Conservation (phyloP, 306 rosid species). For the Vigna unguiculata region DNA sequence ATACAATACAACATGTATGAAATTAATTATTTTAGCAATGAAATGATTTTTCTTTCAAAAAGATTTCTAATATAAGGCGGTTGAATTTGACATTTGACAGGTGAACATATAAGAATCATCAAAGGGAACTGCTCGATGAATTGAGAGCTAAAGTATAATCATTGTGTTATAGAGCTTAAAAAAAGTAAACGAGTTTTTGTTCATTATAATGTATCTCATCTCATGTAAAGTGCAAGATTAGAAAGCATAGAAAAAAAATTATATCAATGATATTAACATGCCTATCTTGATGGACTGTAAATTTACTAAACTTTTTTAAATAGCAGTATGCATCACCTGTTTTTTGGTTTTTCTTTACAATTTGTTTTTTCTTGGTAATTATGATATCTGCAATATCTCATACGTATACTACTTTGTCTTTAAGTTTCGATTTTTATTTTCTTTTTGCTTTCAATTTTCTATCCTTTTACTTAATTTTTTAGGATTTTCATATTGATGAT, state of each 20-base stretch:
- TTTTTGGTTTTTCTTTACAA: not conserved
- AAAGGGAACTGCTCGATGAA: no score
- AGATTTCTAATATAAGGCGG: no score
- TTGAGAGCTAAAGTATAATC: no score
- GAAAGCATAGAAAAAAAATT: conserved; percentile 6
- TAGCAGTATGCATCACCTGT: not conserved
- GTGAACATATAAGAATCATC: no score
- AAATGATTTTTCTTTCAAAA: no score
- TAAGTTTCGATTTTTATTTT: not conserved
- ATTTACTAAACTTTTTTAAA: not conserved
- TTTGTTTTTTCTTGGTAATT: conserved; percentile 7
- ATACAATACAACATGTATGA: no score
- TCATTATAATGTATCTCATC: conserved; percentile 1
- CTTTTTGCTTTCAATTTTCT: not conserved
- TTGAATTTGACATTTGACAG: no score
- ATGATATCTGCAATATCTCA: conserved; percentile 19
- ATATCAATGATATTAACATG: no score
- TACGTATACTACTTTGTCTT: not conserved
- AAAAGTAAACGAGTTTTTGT: no score
- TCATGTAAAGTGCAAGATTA: conserved; percentile 7
- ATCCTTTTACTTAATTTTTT: conserved; percentile 6
- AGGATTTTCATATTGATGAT: conserved; percentile 39
- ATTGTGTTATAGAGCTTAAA: no score
- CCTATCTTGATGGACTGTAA: not conserved
- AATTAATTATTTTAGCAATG: no score